Conservation (phyloP, 805 yeast species). For the Wickerhamiella spandovensis region DNA sequence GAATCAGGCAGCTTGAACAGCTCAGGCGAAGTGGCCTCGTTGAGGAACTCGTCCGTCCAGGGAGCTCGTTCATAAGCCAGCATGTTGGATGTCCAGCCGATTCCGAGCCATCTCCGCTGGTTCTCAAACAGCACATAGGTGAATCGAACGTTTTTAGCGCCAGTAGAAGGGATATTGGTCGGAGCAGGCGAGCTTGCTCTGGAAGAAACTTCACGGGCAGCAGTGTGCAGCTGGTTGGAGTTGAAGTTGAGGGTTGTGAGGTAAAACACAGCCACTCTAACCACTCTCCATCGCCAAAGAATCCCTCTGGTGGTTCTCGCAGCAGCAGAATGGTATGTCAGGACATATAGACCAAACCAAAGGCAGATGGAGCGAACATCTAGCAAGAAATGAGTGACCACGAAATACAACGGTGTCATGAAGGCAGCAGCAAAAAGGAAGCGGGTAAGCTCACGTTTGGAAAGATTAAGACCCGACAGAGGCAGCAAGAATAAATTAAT, state of each 20-base stretch:
- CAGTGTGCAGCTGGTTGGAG: conserved; percentile 1
- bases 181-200: neutral
- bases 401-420: conserved; percentile 71
- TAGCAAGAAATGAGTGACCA: conserved; percentile 51
- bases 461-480: conserved; percentile 53
- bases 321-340: conserved; percentile 81
- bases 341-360: conserved; percentile 40
- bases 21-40: conserved; percentile 69
- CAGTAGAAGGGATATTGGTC: neutral
- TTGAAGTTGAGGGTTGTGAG: conserved; percentile 51
- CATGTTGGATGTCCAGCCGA: conserved; percentile 93
- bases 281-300: conserved; percentile 67
- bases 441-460: conserved; percentile 66
- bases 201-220: neutral
- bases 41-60: conserved; percentile 93
- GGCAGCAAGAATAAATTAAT: conserved; percentile 71
- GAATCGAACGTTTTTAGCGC: conserved; percentile 51
- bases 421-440: conserved; percentile 72
- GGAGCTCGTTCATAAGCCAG: conserved; percentile 87
- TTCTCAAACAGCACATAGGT: conserved; percentile 89
- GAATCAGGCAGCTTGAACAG: conserved; percentile 69
- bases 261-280: conserved; percentile 62
- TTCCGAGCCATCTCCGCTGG: conserved; percentile 94
- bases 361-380: conserved; percentile 58
- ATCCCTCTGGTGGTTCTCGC: conserved; percentile 70